Conservation (phyloP, 148 eudicot species). For the Chenopodium formosanum region DNA sequence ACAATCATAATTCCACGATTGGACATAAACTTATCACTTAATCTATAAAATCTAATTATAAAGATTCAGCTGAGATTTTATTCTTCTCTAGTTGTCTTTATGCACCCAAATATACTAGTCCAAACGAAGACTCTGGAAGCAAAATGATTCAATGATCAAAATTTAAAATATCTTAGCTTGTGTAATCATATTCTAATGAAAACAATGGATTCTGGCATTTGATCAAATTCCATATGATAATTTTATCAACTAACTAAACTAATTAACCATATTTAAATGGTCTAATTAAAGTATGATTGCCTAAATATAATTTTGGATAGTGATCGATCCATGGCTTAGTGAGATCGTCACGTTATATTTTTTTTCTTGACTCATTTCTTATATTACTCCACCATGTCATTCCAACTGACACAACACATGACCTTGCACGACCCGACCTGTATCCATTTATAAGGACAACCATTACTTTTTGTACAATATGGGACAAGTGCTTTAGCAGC, state of each 20-base stretch:
- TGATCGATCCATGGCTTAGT: no score
- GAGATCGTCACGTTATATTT: no score
- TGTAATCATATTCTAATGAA: neutral
- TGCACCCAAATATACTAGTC: neutral
- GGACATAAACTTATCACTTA: neutral
- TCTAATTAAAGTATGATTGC: no score
- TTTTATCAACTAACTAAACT: neutral
- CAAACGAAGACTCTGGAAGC: neutral
- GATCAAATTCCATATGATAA: neutral
- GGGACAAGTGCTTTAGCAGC: neutral
- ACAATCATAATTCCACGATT: neutral
- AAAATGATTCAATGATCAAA: neutral
- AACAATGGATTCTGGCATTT: neutral
- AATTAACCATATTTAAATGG: neutral
- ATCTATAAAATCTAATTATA: neutral
- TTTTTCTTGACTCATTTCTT: no score
- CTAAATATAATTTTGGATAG: no score
- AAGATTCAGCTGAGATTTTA: conserved; percentile 2
- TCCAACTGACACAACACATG: no score
- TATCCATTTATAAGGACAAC: neutral
- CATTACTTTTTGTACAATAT: neutral
- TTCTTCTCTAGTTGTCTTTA: neutral
- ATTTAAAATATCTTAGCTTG: neutral
- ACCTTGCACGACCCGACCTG: no score
- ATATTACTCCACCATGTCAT: no score